phyloP scores from a whole-genome alignment of 1,139 yeast genomes.

The Pichia sp. region DNA sequence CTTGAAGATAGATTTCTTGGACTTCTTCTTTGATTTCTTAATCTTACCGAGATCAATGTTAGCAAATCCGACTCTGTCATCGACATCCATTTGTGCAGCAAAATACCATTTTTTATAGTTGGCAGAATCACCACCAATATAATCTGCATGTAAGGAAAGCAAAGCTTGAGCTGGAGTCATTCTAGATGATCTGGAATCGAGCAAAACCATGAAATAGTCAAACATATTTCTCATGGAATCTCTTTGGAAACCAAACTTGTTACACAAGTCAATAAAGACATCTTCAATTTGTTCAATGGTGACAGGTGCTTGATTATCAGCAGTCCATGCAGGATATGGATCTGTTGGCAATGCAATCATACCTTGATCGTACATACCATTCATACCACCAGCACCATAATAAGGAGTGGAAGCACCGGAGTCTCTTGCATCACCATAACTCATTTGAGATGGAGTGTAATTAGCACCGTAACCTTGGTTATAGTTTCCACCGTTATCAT shows the following conservation, averaged over 20 bases:
- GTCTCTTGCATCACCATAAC: constrained; percentile 76
- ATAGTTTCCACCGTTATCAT: constrained; percentile 51
- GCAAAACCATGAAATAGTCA: constrained; percentile 67
- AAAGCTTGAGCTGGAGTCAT: constrained; percentile 68
- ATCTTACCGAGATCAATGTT: constrained; percentile 49
- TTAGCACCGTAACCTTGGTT: constrained; percentile 53
- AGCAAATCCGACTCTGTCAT: constrained; percentile 40
- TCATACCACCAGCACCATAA: constrained; percentile 48
- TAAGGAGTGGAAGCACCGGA: constrained; percentile 96
- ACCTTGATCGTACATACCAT: constrained; percentile 44
- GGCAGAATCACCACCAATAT: constrained; percentile 63
- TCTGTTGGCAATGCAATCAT: constrained; percentile 39
- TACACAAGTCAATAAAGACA: constrained; percentile 53
- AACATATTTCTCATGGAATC: constrained; percentile 71
- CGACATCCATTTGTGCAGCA: constrained; percentile 55
- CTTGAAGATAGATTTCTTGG: constrained; percentile 20
- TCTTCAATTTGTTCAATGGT: constrained; percentile 54
- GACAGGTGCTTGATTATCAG: constrained; percentile 52
- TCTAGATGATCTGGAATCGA: constrained; percentile 71
- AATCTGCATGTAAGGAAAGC: constrained; percentile 65
- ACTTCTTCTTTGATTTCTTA: constrained; percentile 29
- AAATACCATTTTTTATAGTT: constrained; percentile 68
- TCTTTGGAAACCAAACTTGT: constrained; percentile 67
- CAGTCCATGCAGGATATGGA: constrained; percentile 60
- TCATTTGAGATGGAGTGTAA: constrained; percentile 70